Percentiles rank a stretch among this genome's conserved stretches.
Evolutionary conservation across 2,329 filamentous ascomycete genomes (phyloP).

Genomic region (Septoria linicola): DNA sequence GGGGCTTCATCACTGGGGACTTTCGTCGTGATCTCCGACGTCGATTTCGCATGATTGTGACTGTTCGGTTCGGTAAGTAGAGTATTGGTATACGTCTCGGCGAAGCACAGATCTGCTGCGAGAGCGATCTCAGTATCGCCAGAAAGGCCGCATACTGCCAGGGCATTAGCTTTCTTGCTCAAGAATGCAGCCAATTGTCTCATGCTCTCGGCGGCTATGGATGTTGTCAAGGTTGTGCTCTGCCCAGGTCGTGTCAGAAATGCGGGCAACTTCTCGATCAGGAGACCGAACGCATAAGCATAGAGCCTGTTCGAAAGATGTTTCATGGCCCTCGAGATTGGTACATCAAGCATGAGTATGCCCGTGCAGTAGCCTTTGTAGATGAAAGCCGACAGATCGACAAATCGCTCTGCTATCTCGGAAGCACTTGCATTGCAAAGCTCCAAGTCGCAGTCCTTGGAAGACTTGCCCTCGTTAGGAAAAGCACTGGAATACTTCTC

Average conservation of each 20-base stretch:
- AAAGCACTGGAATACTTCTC: not conserved
- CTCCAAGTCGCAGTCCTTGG: not conserved
- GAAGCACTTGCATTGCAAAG: slow-evolving; percentile 1
- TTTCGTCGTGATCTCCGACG: not conserved
- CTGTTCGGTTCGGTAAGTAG: not conserved
- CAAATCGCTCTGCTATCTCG: slow-evolving; percentile 16
- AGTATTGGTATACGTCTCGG: slow-evolving; percentile 1
- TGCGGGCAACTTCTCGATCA: not conserved
- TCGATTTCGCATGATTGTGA: not conserved
- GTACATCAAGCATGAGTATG: slow-evolving; percentile 7
- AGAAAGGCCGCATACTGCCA: not conserved
- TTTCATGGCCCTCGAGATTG: slow-evolving; percentile 11
- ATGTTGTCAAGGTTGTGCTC: slow-evolving; percentile 4
- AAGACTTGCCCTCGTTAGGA: slow-evolving; percentile 6
- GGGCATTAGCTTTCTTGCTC: slow-evolving; percentile 1
- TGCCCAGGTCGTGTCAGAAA: slow-evolving; percentile 15
- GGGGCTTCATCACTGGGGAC: not conserved
- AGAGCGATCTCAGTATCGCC: slow-evolving; percentile 2
- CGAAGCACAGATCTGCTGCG: slow-evolving; percentile 3
- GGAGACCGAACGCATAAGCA: slow-evolving; percentile 16
- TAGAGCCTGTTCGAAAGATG: slow-evolving; percentile 10
- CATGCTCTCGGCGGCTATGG: slow-evolving; percentile 18
- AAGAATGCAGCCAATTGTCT: slow-evolving; percentile 15
- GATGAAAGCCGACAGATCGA: slow-evolving; percentile 18
- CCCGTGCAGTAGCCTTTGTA: slow-evolving; percentile 17